These are phyloP conservation scores for Arabis hirsuta DNA, from an alignment of 345 rosid species.

Conservation along the genomic window DNA sequence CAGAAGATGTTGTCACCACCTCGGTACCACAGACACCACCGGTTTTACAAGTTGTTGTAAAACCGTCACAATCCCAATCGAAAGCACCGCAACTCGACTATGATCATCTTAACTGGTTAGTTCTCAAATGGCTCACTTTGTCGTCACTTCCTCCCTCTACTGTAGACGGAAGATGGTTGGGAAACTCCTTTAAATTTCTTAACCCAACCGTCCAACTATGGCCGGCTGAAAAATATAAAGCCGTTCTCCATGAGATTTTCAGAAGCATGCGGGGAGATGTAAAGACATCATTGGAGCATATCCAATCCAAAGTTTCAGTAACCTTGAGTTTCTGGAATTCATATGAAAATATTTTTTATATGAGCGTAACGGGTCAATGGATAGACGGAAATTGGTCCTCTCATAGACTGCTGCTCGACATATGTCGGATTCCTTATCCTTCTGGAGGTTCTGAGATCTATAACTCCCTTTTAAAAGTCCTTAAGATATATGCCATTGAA, in stretches of 20 bases:
- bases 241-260: constrained; percentile 71
- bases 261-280: constrained; percentile 94
- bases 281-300: constrained; percentile 62
- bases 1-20: constrained; percentile 55
- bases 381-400: constrained; percentile 81
- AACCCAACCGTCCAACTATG: constrained; percentile 80
- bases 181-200: constrained; percentile 79
- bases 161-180: constrained; percentile 76
- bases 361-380: constrained; percentile 92
- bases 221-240: constrained; percentile 73
- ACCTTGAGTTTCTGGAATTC: constrained; percentile 84
- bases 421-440: constrained; percentile 79
- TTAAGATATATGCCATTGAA: constrained; percentile 74
- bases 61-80: constrained; percentile 59
- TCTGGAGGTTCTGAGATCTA: constrained; percentile 70
- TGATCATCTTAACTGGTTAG: constrained; percentile 92
- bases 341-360: constrained; percentile 68
- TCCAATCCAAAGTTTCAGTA: constrained; percentile 76
- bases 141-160: constrained; percentile 87
- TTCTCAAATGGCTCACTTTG: constrained; percentile 82
- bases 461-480: constrained; percentile 60
- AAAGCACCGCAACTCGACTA: constrained; percentile 69
- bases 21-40: constrained; percentile 52
- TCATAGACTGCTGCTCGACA: constrained; percentile 72
- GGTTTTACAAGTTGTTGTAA: constrained; percentile 38